Base-by-base conservation (phyloP, 2,329 filamentous ascomycete species). In the Ophiocordyceps unilateralis region DNA sequence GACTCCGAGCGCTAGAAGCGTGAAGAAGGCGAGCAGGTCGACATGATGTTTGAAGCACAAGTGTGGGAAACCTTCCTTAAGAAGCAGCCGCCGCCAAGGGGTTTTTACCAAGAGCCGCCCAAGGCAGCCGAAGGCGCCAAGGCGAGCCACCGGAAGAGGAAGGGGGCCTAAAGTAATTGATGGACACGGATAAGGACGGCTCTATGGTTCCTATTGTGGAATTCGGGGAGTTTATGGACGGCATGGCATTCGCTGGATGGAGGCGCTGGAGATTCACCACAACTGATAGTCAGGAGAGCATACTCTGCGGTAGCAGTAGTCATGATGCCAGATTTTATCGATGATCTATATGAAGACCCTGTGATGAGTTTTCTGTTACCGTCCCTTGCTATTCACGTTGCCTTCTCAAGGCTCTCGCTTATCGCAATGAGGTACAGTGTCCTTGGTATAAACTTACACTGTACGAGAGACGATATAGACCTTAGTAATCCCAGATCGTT, bases 1-100 rank as follows among this genome's bases (percentile, higher is more conserved):
- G 70, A 76, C 42, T 68, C 72, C 32, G 68, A 72, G 49, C 60
- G 63, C 46, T 67, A 62, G 55, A 17, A 38, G 23, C 40, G 22
- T 21, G 40, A 41, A 8, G 11, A 41, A 23, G 23, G n/a, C 23
- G 40, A 38, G 15, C n/a, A 40, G 3, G 14, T 23, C 21, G 28
- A 38, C 24, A 36, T 19, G 12, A 10, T 14, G 14, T 10, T 20
- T n/a, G 22, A 19, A 7, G 10, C 19, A 11, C 26, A 32, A 36
- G 24, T 34, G 34, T 42, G 43, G 43, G n/a, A 20, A 9, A 32
- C 17, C 5, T 9, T 42, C 17, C 21, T 28, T 12, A 26, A 10
- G 32, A 7, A 10, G 21, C 21, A 21, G 39, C 11, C 7, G 15
- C n/a, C 12, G 20, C 11, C 15, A n/a, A 14, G 11, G 17, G 17